Evolutionary conservation across 2,329 filamentous ascomycete species (phyloP), one percentile per base, ranked within the genome.

Genomic region (Aspergillus spinulosporus): DNA sequence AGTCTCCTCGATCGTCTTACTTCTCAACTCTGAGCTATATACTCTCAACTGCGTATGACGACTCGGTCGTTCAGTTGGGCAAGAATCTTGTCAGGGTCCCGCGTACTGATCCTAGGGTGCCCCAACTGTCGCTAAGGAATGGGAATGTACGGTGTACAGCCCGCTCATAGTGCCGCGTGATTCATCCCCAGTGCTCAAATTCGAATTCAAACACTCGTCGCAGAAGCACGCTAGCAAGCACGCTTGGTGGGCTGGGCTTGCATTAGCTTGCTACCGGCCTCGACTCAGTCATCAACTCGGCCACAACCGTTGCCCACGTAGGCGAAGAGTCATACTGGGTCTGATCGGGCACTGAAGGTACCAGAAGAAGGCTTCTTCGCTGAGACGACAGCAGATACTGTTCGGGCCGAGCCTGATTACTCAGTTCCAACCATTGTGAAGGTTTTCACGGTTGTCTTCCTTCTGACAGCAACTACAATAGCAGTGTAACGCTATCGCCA

Each of bases 221-320:
- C 61, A 65, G 58, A 56, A 60, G 54, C 49, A 55, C 57, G 55
- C 60, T 60, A 37, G 34, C 34, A 12, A 59, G 61, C 62, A 60
- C 45, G 39, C 43, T 51, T 52, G 47, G 47, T 49, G 60, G 58
- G 53, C 57, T 60, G 57, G 60, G 56, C 61, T 29, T 64, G 63
- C 63, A 64, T 64, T 62, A 64, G 61, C 55, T 44, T 48, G 46
- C 45, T 47, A 54, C 55, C 44, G 15, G 21, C 12, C 42, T 37
- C 15, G 39, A 40, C 49, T 34, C 34, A 37, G 34, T 51, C 39
- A 39, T 44, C 49, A 14, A 42, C 14, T 7, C 39, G n/a, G n/a
- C 39, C 34, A 12, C 34, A 12, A 8, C 34, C 34, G n/a, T 12
- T 8, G 44, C 37, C 32, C 49, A 56, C 42, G 46, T 49, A 45